Evolutionary conservation across 805 yeast species (phyloP), one percentile per base, ranked within the genome.

Genomic region (Barnettozyma populi): DNA sequence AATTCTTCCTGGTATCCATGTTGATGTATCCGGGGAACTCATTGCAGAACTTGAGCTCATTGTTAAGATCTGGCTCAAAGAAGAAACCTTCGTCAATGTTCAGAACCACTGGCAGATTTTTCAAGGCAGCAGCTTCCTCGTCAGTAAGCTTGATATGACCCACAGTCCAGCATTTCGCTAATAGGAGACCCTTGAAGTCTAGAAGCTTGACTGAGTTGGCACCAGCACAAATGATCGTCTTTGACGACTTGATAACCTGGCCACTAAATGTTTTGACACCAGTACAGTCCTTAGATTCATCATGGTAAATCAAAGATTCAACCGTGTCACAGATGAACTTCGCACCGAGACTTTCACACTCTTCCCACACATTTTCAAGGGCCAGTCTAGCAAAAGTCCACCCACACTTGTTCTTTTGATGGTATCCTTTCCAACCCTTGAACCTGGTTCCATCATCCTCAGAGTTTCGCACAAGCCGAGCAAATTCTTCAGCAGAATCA

Each of bases 101-200:
- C 24, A 69, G 50, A 16, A 70, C 56, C 10, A 71, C 73, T 1
- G 75, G 76, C 8, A 59, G 50, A 14, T 56, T 56, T 50, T 60
- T 69, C 23, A 68, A 49, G 13, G 46, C 36, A 7, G 43, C 40
- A 21, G 68, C 65, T 51, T 71, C 72, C 19, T 60, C 65, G 1
- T 60, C 63, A 5, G 66, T 53, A 7, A 71, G 49, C 52, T 63
- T 60, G 29, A 71, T 65, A 49, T 71, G 76, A 13, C 68, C 74
- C 27, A 71, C 68, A 11, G 74, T 65, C 69, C 70, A 71, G 40
- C 71, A 65, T 46, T 68, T 70, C 25, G 73, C 72, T 4, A 66
- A 47, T 11, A 70, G 51, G 44, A 69, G 74, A 4, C 61, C 62
- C 36, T 63, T 46, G 52, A 68, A 68, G 47, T 70, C 70, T 11